A percentile compares a stretch with the other conserved stretches of the same genome.
Evolutionary conservation across 192 early-diverging fungal species (phyloP).

Genomic region (Oehlia diaphana): DNA sequence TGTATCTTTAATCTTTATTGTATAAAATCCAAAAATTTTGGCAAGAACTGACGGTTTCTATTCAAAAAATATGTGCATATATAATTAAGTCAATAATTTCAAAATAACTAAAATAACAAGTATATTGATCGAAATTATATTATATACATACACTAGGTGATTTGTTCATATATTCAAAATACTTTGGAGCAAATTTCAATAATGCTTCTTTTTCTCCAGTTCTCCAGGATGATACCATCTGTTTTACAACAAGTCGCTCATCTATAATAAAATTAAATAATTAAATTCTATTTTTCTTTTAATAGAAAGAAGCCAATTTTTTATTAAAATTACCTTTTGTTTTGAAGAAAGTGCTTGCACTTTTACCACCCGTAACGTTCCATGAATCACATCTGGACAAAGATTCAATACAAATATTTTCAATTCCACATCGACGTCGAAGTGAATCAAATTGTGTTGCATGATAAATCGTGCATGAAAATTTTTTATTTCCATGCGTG

Average conservation of each 20-base stretch:
- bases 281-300: no score
- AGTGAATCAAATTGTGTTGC: conserved; percentile 86
- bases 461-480: conserved; percentile 84
- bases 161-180: conserved; percentile 82
- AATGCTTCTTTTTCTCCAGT: conserved; percentile 82
- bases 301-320: not conserved
- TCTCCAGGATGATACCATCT: conserved; percentile 73
- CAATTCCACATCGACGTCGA: conserved; percentile 76
- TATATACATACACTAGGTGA: conserved; percentile 45
- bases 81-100: not conserved
- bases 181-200: conserved; percentile 84
- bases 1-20: conserved; percentile 66
- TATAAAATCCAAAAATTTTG: conserved; percentile 91
- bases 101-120: no score
- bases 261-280: conserved; percentile 48
- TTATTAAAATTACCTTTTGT: conserved; percentile 56
- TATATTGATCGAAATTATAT: not conserved
- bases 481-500: conserved; percentile 66
- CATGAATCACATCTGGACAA: conserved; percentile 78
- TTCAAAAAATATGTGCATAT: not conserved
- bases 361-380: conserved; percentile 83
- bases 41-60: conserved; percentile 67
- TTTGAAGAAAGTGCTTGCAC: conserved; percentile 83
- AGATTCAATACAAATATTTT: conserved; percentile 76
- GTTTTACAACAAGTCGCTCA: conserved; percentile 85